Evolutionary conservation across 2,329 filamentous ascomycete species (phyloP).

Genomic region (Fusarium liriodendri): DNA sequence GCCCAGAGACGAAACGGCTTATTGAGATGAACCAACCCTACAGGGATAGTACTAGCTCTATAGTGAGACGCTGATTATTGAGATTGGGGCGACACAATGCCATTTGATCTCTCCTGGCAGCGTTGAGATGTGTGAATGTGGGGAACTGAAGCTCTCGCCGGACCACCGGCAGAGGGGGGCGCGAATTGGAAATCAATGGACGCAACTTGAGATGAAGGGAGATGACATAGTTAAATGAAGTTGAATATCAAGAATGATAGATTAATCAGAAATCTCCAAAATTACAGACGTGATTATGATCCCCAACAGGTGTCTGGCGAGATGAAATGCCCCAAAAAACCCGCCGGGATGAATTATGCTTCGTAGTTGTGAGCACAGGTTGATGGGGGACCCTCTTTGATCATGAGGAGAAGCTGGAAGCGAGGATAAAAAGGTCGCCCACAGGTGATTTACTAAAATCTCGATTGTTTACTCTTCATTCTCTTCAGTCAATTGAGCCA

Average conservation of each 20-base stretch:
- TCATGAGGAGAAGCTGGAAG: conserved; percentile 2
- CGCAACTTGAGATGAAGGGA: neutral
- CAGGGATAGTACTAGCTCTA: neutral
- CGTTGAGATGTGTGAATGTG: neutral
- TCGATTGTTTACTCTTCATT: neutral
- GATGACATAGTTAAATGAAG: neutral
- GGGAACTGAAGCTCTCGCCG: neutral
- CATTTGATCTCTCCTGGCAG: neutral
- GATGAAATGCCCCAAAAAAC: neutral
- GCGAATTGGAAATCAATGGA: neutral
- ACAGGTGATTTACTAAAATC: neutral
- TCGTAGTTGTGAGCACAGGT: conserved; percentile 35
- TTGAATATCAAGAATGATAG: neutral
- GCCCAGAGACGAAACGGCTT: neutral
- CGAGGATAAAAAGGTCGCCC: conserved; percentile 14
- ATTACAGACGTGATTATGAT: no score
- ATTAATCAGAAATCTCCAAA: no score
- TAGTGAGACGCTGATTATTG: neutral
- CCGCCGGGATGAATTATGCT: conserved; percentile 38
- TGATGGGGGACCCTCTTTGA: conserved; percentile 25
- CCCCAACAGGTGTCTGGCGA: neutral
- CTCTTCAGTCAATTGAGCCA: neutral
- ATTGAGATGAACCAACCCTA: neutral
- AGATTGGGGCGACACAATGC: neutral
- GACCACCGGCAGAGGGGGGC: neutral